These are phyloP conservation scores for Starmerella sp. DNA, from an alignment of 805 yeast species.

Conservation along the genomic window DNA sequence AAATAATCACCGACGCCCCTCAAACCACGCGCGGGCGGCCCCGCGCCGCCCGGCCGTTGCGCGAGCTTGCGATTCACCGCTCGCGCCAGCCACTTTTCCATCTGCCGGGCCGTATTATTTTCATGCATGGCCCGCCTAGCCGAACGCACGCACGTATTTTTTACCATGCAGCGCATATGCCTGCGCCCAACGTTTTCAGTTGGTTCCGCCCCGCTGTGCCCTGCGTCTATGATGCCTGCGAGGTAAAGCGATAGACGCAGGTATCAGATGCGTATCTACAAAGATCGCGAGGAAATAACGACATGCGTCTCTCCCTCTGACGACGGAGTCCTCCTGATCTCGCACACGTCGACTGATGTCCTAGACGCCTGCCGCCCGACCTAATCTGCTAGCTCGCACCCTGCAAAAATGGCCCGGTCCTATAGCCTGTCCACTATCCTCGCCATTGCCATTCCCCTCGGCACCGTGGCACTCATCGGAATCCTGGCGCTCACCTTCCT, in stretches of 20 bases:
- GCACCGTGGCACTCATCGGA: conserved; percentile 16
- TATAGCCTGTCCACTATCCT: conserved; percentile 18
- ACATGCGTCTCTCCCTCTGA: not conserved
- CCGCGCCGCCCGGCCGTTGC: too few relatives aligned
- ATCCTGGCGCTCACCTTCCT: conserved; percentile 11
- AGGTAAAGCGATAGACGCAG: not conserved
- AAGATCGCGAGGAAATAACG: not conserved
- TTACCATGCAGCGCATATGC: not conserved
- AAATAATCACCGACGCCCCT: not conserved
- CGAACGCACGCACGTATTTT: not conserved
- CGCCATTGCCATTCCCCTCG: conserved; percentile 24
- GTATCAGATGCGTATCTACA: not conserved
- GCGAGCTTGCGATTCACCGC: too few relatives aligned
- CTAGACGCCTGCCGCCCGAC: too few relatives aligned
- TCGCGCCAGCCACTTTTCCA: too few relatives aligned
- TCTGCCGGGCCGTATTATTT: not conserved
- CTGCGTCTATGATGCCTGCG: not conserved
- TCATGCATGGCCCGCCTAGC: not conserved
- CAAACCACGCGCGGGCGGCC: too few relatives aligned
- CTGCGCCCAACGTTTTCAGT: not conserved
- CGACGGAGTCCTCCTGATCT: not conserved
- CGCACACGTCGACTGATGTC: not conserved
- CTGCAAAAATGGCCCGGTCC: conserved; percentile 10
- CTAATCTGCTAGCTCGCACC: not conserved
- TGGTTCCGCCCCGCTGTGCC: not conserved